Evolutionary conservation across 2,329 filamentous ascomycete genomes (phyloP).

Genomic region (Pseudocercospora pini-densiflorae): DNA sequence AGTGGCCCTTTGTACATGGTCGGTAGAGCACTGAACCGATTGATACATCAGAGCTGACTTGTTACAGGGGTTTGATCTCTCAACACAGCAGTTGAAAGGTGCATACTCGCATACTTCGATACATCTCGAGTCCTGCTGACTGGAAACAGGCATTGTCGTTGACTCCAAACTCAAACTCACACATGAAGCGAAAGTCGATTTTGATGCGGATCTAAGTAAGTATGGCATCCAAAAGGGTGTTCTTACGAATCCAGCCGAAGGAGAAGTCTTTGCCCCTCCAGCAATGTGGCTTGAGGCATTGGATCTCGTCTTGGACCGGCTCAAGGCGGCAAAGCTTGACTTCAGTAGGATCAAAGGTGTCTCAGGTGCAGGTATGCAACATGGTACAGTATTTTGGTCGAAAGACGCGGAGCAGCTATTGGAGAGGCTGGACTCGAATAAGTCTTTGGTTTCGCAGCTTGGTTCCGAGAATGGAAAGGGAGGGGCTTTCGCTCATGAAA

Average conservation of each 20-base stretch:
- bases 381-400: conserved; percentile 96
- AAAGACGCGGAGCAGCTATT: conserved; percentile 69
- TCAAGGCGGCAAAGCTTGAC: conserved; percentile 72
- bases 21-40: background rate
- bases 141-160: conserved; percentile 73
- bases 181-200: conserved; percentile 89
- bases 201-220: conserved; percentile 78
- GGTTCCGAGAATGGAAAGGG: conserved; percentile 44
- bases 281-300: conserved; percentile 94
- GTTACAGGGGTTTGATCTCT: conserved; percentile 79
- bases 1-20: conserved; percentile 26
- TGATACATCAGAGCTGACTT: background rate
- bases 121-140: conserved; percentile 3
- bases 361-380: conserved; percentile 93
- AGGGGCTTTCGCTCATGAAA: conserved; percentile 78
- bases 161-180: conserved; percentile 79
- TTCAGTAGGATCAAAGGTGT: conserved; percentile 78
- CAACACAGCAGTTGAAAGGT: conserved; percentile 96
- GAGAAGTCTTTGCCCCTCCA: conserved; percentile 91
- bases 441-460: conserved; percentile 74
- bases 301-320: conserved; percentile 77
- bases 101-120: conserved; percentile 67
- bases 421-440: conserved; percentile 61
- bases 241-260: conserved; percentile 76
- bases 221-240: conserved; percentile 85